Percentiles rank a stretch among this genome's conserved stretches.
Conservation (phyloP, 331 rosid genomes). For the Pyracantha coccinea region DNA sequence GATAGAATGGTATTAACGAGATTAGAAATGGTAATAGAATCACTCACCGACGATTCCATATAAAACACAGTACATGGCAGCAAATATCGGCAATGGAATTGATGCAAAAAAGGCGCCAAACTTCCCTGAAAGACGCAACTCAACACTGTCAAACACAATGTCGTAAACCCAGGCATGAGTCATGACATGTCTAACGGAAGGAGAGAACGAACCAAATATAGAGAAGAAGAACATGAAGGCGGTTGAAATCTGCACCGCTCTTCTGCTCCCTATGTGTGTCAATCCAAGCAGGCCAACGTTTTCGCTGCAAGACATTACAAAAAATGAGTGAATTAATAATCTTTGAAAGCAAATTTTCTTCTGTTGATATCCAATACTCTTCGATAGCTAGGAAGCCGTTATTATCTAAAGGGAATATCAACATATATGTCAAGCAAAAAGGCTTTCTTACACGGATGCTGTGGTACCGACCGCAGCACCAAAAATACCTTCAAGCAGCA, state of each 20-base stretch:
- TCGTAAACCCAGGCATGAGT: background rate
- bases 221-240: conserved; percentile 91
- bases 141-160: conserved; percentile 5
- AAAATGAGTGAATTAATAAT: background rate
- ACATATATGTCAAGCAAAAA: background rate
- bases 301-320: conserved; percentile 49
- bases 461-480: conserved; percentile 74
- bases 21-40: background rate
- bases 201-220: conserved; percentile 63
- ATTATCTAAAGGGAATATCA: background rate
- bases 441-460: conserved; percentile 77
- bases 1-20: background rate
- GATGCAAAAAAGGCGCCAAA: conserved; percentile 96
- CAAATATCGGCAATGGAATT: conserved; percentile 82
- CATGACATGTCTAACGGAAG: background rate
- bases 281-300: conserved; percentile 92
- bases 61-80: conserved; percentile 82
- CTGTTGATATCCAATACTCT: no score
- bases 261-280: conserved; percentile 89
- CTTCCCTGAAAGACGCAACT: conserved; percentile 56
- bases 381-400: background rate
- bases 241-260: conserved; percentile 84
- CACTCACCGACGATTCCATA: conserved; percentile 79
- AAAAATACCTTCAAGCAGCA: conserved; percentile 78
- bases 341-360: background rate